phyloP scores from a whole-genome alignment of 306 rosid species.

The Astragalus membranaceus region DNA sequence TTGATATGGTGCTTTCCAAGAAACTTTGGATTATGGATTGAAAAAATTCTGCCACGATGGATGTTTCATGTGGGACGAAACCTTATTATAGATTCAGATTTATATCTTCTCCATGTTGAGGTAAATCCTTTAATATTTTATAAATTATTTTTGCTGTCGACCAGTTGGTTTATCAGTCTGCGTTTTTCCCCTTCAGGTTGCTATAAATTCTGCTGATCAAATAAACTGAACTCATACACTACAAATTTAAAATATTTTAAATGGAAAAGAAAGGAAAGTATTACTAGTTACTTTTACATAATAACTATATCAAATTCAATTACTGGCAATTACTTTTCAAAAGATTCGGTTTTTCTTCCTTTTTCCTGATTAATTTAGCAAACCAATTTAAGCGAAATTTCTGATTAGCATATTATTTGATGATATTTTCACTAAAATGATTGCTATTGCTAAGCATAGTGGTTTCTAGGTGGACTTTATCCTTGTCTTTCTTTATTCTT shows the following conservation, averaged over 20 bases:
- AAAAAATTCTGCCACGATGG: slow-evolving; percentile 81
- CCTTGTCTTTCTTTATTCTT: not conserved
- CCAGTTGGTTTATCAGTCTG: not conserved
- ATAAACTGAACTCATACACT: not conserved
- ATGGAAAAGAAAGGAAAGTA: too few relatives aligned
- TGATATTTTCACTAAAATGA: not conserved
- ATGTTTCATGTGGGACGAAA: slow-evolving; percentile 78
- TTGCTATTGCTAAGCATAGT: not conserved
- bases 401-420: not conserved
- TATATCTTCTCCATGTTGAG: slow-evolving; percentile 89
- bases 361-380: not conserved
- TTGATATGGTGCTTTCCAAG: slow-evolving; percentile 84
- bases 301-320: not conserved
- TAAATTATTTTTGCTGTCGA: not conserved
- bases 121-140: slow-evolving; percentile 32
- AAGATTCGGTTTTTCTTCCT: not conserved
- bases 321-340: not conserved
- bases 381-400: not conserved
- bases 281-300: too few relatives aligned
- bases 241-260: too few relatives aligned
- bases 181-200: not conserved
- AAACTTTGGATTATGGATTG: slow-evolving; percentile 66
- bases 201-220: not conserved
- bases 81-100: slow-evolving; percentile 81
- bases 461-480: not conserved